Percentiles rank a stretch among this genome's conserved stretches.
Conservation (phyloP, 108 stramenopile genomes). For the Parietichytrium sp. region DNA sequence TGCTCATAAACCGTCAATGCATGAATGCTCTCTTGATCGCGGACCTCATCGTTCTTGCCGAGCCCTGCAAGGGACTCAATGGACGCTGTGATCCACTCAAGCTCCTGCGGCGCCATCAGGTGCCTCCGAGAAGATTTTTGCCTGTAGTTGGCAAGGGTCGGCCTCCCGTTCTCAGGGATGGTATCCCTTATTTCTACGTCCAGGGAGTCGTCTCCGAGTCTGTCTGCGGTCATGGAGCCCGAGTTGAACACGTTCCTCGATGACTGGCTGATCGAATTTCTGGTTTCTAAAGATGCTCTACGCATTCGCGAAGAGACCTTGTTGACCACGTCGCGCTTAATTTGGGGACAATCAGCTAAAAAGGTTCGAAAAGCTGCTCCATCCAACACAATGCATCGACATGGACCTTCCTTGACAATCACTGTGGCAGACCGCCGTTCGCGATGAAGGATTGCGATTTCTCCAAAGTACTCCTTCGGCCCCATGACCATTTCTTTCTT, state of each 20-base stretch:
- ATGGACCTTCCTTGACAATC: constrained; percentile 24
- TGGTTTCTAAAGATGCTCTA: background rate
- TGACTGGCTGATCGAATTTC: constrained; percentile 11
- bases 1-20: background rate
- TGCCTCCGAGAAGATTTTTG: background rate
- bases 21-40: background rate
- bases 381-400: background rate
- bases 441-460: background rate
- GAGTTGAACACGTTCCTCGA: constrained; percentile 3
- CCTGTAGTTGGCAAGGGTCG: background rate
- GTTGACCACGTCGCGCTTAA: constrained; percentile 18
- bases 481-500: background rate
- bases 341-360: background rate
- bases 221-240: background rate
- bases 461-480: constrained; percentile 35
- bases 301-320: constrained; percentile 19
- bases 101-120: too few relatives aligned
- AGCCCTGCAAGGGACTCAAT: background rate
- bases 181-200: background rate
- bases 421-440: constrained; percentile 5
- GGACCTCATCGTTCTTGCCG: background rate
- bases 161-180: background rate
- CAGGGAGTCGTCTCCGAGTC: too few relatives aligned
- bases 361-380: constrained; percentile 6
- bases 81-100: constrained; percentile 34